Base-by-base conservation (phyloP, 805 yeast species). In the Limtongia smithiae region DNA sequence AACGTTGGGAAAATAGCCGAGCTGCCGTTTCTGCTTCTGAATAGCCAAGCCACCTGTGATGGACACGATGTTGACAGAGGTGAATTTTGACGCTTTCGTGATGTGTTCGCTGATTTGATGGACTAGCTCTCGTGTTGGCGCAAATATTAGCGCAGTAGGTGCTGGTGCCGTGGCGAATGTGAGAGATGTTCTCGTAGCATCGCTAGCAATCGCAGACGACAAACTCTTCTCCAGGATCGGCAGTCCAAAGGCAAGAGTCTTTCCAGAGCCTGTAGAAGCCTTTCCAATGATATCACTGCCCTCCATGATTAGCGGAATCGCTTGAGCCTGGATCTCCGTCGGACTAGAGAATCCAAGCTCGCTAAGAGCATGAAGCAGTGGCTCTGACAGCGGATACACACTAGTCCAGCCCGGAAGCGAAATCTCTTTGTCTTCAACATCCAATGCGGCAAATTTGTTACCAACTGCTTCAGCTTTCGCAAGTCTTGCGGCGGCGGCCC, bases 191-290 rank as follows among this genome's bases (percentile, higher is more conserved):
- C 17, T 58, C 50, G 4, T 33, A 11, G 39, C 30, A 14, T 33
- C 33, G 17, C 31, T 14, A 22, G 35, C 24, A 22, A n/a, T 18
- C 15, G 22, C 31, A 17, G 46, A 40, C 15, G 41, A 48, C 17
- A 80, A 59, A 50, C 78, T 76, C 51, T 74, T 78, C 62, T 91
- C 96, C 52, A 93, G 66, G 25, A 94, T 82, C 8, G 98, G 97
- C 24, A 93, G 79, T 39, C 96, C 96, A 66, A 87, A 93, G 0
- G 98, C 99, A 50, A 90, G 71, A 0, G 98, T 93, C 65, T 93
- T 93, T 74, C 98, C 98, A 1, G 96, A 86, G 65, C 98, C 98
- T 1, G 98, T 93, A 9, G 93, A 83, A 14, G 98, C 98, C 64
- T 91, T 93, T 47, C 98, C 98, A 57, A 93, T 81, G 3, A 93